Conservation (phyloP, 306 rosid genomes). For the Cicer bijugum region DNA sequence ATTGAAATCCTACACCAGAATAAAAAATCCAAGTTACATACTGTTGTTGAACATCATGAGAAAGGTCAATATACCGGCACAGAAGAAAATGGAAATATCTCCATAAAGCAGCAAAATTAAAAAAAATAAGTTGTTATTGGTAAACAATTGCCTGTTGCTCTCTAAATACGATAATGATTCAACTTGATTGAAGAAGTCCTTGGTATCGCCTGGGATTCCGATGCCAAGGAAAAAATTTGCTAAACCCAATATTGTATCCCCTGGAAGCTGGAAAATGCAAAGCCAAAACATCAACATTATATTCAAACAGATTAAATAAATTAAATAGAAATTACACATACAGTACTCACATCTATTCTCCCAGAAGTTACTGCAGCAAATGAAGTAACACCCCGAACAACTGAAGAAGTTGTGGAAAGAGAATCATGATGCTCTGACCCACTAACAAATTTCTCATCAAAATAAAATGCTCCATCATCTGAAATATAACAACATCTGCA, state of each 20-base stretch:
- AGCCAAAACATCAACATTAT: constrained; percentile 45
- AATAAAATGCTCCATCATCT: constrained; percentile 90
- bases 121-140: constrained; percentile 11
- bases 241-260: constrained; percentile 81
- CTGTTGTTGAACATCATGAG: constrained; percentile 8
- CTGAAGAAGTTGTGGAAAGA: constrained; percentile 88
- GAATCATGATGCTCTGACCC: constrained; percentile 72
- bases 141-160: constrained; percentile 69
- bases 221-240: constrained; percentile 90
- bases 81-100: constrained; percentile 25
- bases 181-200: constrained; percentile 86
- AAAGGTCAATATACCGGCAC: background rate
- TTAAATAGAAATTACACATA: constrained; percentile 15
- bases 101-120: constrained; percentile 20
- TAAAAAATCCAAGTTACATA: constrained; percentile 38
- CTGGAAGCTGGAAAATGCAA: constrained; percentile 73
- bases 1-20: constrained; percentile 67
- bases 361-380: constrained; percentile 74
- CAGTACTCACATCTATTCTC: constrained; percentile 69
- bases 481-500: constrained; percentile 41
- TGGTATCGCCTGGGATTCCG: constrained; percentile 92
- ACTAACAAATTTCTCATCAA: constrained; percentile 82
- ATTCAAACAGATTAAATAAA: constrained; percentile 17
- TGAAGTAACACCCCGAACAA: constrained; percentile 81
- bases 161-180: constrained; percentile 84